Evolutionary conservation across 768 basidiomycete species (phyloP).

Genomic region (Mycena polygramma): DNA sequence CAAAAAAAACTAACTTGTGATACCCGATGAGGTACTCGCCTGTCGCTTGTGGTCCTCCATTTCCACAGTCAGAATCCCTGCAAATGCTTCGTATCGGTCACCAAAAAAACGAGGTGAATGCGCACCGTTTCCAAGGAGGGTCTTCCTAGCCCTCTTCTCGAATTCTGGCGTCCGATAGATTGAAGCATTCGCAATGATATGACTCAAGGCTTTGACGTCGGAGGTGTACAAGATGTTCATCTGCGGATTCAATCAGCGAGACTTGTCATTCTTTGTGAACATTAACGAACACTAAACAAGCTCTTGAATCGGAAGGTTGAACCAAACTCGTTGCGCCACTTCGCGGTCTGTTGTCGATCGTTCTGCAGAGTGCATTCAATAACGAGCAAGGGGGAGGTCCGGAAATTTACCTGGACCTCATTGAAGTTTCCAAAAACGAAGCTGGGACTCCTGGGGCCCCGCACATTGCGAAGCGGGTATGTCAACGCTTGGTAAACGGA

Average conservation of each 20-base stretch:
- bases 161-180: constrained; percentile 52
- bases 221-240: constrained; percentile 53
- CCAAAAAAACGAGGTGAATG: background rate
- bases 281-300: constrained; percentile 47
- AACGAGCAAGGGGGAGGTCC: background rate
- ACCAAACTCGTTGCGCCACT: constrained; percentile 56
- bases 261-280: background rate
- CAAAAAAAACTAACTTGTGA: no score
- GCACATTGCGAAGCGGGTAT: constrained; percentile 50
- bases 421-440: constrained; percentile 49
- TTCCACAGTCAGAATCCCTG: constrained; percentile 54
- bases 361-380: background rate
- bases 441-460: constrained; percentile 48
- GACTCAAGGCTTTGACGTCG: constrained; percentile 61
- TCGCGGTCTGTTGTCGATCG: constrained; percentile 37
- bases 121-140: background rate
- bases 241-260: constrained; percentile 35
- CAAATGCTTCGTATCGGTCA: background rate
- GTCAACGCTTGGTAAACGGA: constrained; percentile 22
- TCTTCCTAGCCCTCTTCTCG: background rate
- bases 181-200: constrained; percentile 58
- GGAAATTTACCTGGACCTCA: constrained; percentile 36
- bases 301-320: constrained; percentile 46
- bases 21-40: constrained; percentile 38
- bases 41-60: constrained; percentile 54